A percentile compares a stretch with the other conserved stretches of the same genome.
Conservation (phyloP, 2,329 filamentous ascomycete species). For the Fusarium torulosum region DNA sequence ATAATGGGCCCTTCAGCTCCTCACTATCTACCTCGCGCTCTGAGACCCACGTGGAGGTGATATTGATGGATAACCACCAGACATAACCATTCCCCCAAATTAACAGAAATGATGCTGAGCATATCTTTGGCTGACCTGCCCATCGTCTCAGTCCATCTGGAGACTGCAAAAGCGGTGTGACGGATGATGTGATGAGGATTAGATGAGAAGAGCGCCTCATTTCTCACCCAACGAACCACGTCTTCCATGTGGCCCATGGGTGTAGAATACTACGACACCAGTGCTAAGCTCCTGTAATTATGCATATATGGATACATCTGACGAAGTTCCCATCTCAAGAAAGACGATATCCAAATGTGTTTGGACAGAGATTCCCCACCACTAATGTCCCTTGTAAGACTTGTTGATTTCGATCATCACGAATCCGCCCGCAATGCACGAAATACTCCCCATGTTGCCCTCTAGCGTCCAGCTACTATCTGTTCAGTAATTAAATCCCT, state of each 20-base stretch:
- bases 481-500: not conserved
- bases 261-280: constrained; percentile 3
- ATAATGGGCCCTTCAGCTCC: not conserved
- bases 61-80: not conserved
- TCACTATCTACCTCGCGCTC: constrained; percentile 1
- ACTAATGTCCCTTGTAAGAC: not conserved
- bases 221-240: constrained; percentile 3
- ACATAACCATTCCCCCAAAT: not conserved
- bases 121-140: not conserved
- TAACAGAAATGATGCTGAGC: not conserved
- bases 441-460: constrained; percentile 12
- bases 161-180: constrained; percentile 32
- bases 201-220: constrained; percentile 14
- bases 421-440: constrained; percentile 26
- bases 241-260: constrained; percentile 8
- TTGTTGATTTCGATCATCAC: constrained; percentile 37
- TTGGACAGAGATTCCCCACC: not conserved
- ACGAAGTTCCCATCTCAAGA: not conserved
- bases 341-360: not conserved
- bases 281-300: constrained; percentile 15
- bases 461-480: constrained; percentile 6
- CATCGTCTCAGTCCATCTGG: not conserved
- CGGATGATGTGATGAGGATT: constrained; percentile 11
- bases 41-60: constrained; percentile 12
- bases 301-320: constrained; percentile 1